Conservation (phyloP, 225 moss, liverwort and hornwort species). For the Rhytidiadelphus loreus region DNA sequence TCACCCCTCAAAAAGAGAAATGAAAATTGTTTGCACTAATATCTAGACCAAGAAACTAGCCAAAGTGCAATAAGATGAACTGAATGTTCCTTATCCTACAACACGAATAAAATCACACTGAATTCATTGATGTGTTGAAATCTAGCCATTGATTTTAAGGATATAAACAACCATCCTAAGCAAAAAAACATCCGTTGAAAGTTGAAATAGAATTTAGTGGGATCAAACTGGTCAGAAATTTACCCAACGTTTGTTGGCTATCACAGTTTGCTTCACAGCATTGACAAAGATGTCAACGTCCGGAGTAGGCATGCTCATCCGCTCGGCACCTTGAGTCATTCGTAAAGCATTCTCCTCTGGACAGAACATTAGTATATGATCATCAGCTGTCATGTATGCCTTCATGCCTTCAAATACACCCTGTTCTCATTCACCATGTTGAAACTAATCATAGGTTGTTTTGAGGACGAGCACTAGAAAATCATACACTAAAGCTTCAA, state of each 20-base stretch:
- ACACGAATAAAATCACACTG: background rate
- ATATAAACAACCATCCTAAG: background rate
- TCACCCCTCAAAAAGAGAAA: background rate
- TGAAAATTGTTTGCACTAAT: background rate
- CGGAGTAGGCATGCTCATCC: constrained; percentile 69
- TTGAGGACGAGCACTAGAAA: background rate
- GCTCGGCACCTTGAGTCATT: constrained; percentile 32
- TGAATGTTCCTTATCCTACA: background rate
- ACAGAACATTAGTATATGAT: constrained; percentile 71
- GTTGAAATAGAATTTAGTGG: background rate
- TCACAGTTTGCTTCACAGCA: constrained; percentile 71
- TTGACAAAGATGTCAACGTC: constrained; percentile 48
- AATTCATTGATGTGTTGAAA: background rate
- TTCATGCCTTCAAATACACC: constrained; percentile 85
- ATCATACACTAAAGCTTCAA: background rate
- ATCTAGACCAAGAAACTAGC: background rate
- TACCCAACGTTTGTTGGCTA: constrained; percentile 86
- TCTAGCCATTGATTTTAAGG: background rate
- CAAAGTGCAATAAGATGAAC: background rate
- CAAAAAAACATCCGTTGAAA: background rate
- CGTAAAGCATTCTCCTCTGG: constrained; percentile 76
- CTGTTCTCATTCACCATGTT: constrained; percentile 25
- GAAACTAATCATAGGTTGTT: background rate
- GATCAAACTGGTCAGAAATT: background rate
- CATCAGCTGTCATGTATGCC: constrained; percentile 65